Evolutionary conservation across 2,329 filamentous ascomycete species (phyloP).

Genomic region (Fusarium sp.): DNA sequence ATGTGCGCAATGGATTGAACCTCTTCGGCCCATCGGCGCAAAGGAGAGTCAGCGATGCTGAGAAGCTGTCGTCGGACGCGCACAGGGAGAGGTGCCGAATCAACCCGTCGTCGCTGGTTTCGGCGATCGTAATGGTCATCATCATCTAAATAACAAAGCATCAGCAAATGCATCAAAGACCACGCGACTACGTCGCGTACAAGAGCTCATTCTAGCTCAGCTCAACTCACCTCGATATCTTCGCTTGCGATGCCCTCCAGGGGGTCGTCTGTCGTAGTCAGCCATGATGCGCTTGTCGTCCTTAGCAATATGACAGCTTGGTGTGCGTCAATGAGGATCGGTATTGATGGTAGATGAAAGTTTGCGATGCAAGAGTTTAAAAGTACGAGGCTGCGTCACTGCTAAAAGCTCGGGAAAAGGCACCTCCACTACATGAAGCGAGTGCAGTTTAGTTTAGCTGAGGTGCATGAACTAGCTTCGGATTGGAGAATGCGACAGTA

Average conservation of each 20-base stretch:
- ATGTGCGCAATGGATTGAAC: conserved; percentile 79
- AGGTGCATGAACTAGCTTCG: conserved; percentile 39
- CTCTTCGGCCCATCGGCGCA: conserved; percentile 83
- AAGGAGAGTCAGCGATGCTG: conserved; percentile 82
- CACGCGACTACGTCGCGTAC: conserved; percentile 27
- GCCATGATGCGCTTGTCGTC: conserved; percentile 57
- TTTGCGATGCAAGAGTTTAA: conserved; percentile 16
- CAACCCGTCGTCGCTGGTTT: conserved; percentile 78
- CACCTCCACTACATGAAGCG: conserved; percentile 38
- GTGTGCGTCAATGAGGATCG: conserved; percentile 24
- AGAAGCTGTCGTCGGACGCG: conserved; percentile 84
- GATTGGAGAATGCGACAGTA: conserved; percentile 25
- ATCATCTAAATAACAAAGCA: conserved; percentile 60
- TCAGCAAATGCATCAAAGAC: conserved; percentile 34
- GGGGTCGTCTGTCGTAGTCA: conserved; percentile 69
- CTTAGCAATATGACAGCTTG: conserved; percentile 4
- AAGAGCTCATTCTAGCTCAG: neutral
- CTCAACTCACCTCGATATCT: conserved; percentile 76
- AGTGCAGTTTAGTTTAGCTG: conserved; percentile 13
- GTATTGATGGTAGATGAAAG: conserved; percentile 17
- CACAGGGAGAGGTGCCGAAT: conserved; percentile 75
- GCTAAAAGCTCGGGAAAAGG: conserved; percentile 42
- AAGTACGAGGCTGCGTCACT: conserved; percentile 42
- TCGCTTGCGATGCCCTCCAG: conserved; percentile 74
- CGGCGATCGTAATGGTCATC: conserved; percentile 83